Percentiles rank a stretch among this genome's conserved stretches.
phyloP scores from a whole-genome alignment of 2,329 filamentous ascomycete genomes.

The Neophaeococcomyces mojaviensis region DNA sequence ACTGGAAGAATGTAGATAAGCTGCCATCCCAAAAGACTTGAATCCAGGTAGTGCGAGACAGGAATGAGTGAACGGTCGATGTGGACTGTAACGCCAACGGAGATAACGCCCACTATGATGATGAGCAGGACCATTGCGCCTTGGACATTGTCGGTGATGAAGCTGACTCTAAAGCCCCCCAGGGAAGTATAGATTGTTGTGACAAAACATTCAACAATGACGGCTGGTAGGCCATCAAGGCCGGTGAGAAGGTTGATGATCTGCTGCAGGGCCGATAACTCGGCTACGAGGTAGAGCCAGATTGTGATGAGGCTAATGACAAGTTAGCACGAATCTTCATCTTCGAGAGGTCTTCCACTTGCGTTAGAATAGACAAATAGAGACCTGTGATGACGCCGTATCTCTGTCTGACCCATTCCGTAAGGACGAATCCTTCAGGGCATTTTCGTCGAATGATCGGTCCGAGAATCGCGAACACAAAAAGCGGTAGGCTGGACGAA shows the following conservation, averaged over 20 bases:
- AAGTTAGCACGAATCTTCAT: constrained; percentile 9
- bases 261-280: constrained; percentile 73
- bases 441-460: constrained; percentile 73
- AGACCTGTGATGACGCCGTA: constrained; percentile 63
- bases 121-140: constrained; percentile 69
- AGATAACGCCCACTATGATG: constrained; percentile 67
- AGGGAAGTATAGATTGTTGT: constrained; percentile 80
- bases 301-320: constrained; percentile 58
- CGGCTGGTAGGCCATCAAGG: constrained; percentile 62
- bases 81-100: constrained; percentile 67
- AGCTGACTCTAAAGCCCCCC: constrained; percentile 76
- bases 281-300: constrained; percentile 80
- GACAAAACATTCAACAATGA: constrained; percentile 69
- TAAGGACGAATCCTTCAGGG: constrained; percentile 75
- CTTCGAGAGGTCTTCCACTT: constrained; percentile 14
- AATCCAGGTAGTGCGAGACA: constrained; percentile 59
- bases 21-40: constrained; percentile 72
- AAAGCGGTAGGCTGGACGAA: constrained; percentile 61
- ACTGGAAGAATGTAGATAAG: constrained; percentile 77
- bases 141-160: constrained; percentile 76
- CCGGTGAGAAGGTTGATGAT: constrained; percentile 68
- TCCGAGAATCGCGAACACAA: constrained; percentile 67
- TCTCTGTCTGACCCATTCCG: constrained; percentile 73
- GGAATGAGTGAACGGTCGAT: constrained; percentile 63
- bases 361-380: constrained; percentile 68